Evolutionary conservation across 345 rosid genomes (phyloP).

Genomic region (Salix udensis): DNA sequence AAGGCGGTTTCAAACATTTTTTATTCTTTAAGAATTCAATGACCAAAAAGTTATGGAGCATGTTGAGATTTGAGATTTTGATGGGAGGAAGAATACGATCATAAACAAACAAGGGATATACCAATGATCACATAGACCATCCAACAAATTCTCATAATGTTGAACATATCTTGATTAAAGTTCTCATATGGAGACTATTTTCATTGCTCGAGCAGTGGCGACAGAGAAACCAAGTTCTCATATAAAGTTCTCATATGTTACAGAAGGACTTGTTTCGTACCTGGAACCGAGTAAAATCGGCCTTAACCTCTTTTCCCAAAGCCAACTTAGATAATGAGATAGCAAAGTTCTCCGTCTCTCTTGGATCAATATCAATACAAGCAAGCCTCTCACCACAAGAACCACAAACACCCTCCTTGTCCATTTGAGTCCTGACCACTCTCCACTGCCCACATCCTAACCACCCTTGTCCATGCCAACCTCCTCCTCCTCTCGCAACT

Average conservation of each 20-base stretch:
- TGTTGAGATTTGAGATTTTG: neutral
- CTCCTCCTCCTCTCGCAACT: constrained; percentile 78
- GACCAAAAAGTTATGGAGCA: neutral
- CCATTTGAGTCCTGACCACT: constrained; percentile 62
- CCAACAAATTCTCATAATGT: neutral
- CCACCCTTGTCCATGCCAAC: constrained; percentile 99
- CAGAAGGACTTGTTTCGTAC: constrained; percentile 22
- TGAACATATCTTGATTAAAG: neutral
- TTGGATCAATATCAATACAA: constrained; percentile 86
- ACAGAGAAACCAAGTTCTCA: neutral
- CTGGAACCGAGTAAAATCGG: constrained; percentile 60
- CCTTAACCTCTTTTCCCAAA: constrained; percentile 54
- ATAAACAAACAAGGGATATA: neutral
- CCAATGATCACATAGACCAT: neutral
- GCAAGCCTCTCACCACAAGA: constrained; percentile 81
- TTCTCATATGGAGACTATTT: neutral
- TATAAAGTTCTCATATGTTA: neutral
- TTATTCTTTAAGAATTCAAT: neutral
- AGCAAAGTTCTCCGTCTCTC: constrained; percentile 71
- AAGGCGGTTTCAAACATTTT: neutral
- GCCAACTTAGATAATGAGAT: constrained; percentile 63
- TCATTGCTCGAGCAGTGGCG: neutral
- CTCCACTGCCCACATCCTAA: constrained; percentile 76
- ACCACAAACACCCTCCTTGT: constrained; percentile 59
- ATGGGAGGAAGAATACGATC: neutral